Base-by-base conservation (phyloP, 148 eudicot species). In the Oxyria digyna region DNA sequence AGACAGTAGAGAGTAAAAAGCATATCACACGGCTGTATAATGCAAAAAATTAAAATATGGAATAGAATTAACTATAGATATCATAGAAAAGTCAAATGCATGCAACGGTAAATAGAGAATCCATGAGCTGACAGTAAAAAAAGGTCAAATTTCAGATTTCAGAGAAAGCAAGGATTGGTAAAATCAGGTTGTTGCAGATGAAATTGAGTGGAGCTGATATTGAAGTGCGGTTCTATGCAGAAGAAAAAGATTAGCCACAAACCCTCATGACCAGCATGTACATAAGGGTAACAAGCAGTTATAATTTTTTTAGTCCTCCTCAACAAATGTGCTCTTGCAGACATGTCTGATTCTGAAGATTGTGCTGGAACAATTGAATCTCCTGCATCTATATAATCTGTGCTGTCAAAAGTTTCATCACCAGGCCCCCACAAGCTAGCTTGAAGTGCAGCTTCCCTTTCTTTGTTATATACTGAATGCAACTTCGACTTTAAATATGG, bases 191-290 rank as follows among this genome's bases (percentile, higher is more conserved):
- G 62, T 52, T 52, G 6, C 3, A 55, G 62, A 17, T 11, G 14
- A 24, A 24, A 24, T 11, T 55, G 62, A 17, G 57, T 18, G 57
- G 57, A 20, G 57, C 10, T 50, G 27, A 50, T 26, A 21, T 20
- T 50, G 57, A 8, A 59, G 38, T 31, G 27, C 18, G 18, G 9
- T 27, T 57, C 35, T 13, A 4, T 27, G 1, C 11, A 59, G 65
- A 12, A 27, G n/a, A 12, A 31, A 59, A 31, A 29, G 18, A 29
- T 13, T 27, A 13, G 20, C 20, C 38, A 59, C 31, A 21, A 40
- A 94, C 99, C 99, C 88, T 94, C 99, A 79, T 80, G 85, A 68
- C 97, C 93, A 67, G 97, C 97, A 83, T 94, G 99, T 76, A 94
- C 41, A 85, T 78, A 85, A 18, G 99, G 99, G 81, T 94, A 94